Conservation (phyloP, 139 green algal genomes). For the Chlamydomonas schloesseri region DNA sequence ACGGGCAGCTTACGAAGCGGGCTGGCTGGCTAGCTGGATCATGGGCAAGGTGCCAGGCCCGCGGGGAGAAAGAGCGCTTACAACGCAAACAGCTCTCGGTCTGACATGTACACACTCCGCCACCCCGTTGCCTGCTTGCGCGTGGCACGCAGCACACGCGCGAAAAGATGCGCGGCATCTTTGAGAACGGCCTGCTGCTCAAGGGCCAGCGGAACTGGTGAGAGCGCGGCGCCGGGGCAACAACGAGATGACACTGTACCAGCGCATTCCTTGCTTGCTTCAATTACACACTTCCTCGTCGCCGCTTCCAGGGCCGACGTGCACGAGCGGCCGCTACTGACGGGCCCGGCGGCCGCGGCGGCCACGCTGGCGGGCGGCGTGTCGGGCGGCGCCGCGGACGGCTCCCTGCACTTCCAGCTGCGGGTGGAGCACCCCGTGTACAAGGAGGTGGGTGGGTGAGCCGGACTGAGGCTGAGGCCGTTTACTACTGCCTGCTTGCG, state of each 20-base stretch:
- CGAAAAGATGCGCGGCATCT: constrained; percentile 13
- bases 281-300: too few species aligned
- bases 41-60: too few species aligned
- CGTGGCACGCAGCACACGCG: neutral
- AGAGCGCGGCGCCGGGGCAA: neutral
- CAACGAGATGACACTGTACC: too few species aligned
- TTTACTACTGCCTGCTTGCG: too few species aligned
- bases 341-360: neutral
- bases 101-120: too few species aligned
- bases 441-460: neutral
- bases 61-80: too few species aligned
- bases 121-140: too few species aligned
- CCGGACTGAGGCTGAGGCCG: too few species aligned
- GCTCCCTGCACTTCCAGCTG: constrained; percentile 32
- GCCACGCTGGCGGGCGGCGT: constrained; percentile 2
- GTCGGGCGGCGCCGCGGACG: constrained; percentile 20
- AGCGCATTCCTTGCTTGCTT: too few species aligned
- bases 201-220: constrained; percentile 39
- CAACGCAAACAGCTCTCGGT: too few species aligned
- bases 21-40: too few species aligned
- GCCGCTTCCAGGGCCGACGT: constrained; percentile 12
- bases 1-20: too few species aligned
- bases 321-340: constrained; percentile 33
- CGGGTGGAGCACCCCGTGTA: constrained; percentile 21
- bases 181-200: constrained; percentile 31